phyloP scores from a whole-genome alignment of 257 asterid species.

The Solanum etuberosum region DNA sequence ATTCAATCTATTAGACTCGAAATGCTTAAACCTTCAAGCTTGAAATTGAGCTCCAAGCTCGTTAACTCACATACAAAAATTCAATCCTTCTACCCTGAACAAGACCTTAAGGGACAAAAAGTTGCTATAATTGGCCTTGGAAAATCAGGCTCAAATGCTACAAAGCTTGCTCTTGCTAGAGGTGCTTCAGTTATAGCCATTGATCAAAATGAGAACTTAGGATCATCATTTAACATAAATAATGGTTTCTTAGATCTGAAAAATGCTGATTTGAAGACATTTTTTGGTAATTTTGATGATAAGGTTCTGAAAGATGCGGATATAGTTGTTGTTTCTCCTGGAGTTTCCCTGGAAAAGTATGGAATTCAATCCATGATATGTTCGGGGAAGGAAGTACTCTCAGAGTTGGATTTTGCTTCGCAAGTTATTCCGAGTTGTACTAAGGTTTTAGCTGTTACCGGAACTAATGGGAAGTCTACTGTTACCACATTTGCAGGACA shows the following conservation, averaged over 20 bases:
- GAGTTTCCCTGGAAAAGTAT: constrained; percentile 20
- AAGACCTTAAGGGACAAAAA: constrained; percentile 24
- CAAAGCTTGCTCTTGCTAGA: constrained; percentile 29
- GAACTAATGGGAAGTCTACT: constrained; percentile 39
- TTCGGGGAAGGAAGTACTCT: constrained; percentile 25
- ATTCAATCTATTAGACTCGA: background rate
- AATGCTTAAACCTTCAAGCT: background rate
- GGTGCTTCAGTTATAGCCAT: constrained; percentile 37
- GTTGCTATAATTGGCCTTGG: constrained; percentile 32
- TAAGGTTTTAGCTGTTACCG: constrained; percentile 28
- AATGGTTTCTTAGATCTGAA: background rate
- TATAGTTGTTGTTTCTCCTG: constrained; percentile 25
- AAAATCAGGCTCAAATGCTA: constrained; percentile 22
- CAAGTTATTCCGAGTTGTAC: constrained; percentile 19
- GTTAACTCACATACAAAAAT: background rate
- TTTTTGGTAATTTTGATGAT: constrained; percentile 14
- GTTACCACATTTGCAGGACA: constrained; percentile 29
- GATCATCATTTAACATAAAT: background rate
- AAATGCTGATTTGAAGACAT: constrained; percentile 14
- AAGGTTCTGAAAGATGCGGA: constrained; percentile 13
- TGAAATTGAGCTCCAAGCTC: background rate
- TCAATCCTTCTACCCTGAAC: constrained; percentile 13
- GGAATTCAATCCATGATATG: constrained; percentile 15
- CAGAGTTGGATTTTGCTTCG: constrained; percentile 35
- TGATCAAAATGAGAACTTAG: constrained; percentile 20